Evolutionary conservation across 305 asterid species (phyloP), one percentile per base, ranked within the genome.

Genomic region (Ilex paraguariensis): DNA sequence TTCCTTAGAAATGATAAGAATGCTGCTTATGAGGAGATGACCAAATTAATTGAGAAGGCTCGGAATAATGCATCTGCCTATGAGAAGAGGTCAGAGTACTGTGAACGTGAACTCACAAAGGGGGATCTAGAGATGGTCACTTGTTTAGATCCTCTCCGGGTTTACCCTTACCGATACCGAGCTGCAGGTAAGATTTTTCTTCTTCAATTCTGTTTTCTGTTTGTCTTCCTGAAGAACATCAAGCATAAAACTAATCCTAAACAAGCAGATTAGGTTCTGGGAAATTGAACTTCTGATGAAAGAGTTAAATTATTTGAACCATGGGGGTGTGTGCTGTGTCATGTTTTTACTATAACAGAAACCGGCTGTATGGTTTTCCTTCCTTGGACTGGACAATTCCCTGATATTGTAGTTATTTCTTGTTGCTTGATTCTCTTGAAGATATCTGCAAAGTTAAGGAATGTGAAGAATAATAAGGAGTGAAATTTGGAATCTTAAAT

Each of bases 71-170:
- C 99, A 13, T 93, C 95, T 57, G 99, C 97, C 30, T 93, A 93
- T 33, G 99, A 90, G 61, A 93, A 93, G 70, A 81, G 99, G 72
- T 87, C 99, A 0, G 99, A 93, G 80, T 93, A 90, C 76, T 84
- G 97, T 36, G 99, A 90, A 53, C 91, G 97, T 3, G 95, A 93
- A 12, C 90, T 84, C 71, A 86, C 96, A 15, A 90, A 80, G 81
- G 83, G 95, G 0, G 97, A 93, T 84, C 88, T 93, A 12, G 99
- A 86, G 80, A 86, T 82, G 88, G 99, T 87, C 71, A 93, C 97
- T 28, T 73, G 80, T 53, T 69, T 93, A 6, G 99, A 93, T 57
- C 99, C 99, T 74, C 89, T 90, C 31, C 87, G 97, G 31, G 95
- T 88, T 56, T 93, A 90, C 70, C 99, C 99, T 11, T 93, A 93